phyloP scores from a whole-genome alignment of 192 early-diverging fungal genomes.

The Entomortierella chlamydospora region DNA sequence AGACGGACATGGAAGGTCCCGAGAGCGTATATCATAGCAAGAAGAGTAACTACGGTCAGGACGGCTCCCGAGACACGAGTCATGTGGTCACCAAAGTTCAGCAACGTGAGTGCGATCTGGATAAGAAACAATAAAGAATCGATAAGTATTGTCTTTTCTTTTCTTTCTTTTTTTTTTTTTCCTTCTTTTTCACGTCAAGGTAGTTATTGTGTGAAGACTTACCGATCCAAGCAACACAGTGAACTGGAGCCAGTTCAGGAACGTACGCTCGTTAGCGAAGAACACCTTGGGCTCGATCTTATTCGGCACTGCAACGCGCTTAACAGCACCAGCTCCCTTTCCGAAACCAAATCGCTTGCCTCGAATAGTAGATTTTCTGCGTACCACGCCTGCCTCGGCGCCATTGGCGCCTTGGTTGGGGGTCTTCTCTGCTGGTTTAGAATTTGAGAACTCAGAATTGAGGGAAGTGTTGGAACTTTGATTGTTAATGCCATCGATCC shows the following conservation, averaged over 20 bases:
- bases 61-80: conserved; percentile 64
- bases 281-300: conserved; percentile 88
- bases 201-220: background rate
- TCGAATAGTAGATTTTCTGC: conserved; percentile 43
- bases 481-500: conserved; percentile 41
- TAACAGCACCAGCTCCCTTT: conserved; percentile 20
- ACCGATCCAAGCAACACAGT: conserved; percentile 70
- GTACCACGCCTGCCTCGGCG: conserved; percentile 18
- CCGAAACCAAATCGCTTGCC: conserved; percentile 43
- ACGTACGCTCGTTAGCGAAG: conserved; percentile 91
- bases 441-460: conserved; percentile 4
- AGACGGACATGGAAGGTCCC: conserved; percentile 81
- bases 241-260: conserved; percentile 85
- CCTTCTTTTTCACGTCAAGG: no score
- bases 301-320: conserved; percentile 61
- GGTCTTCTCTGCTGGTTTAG: conserved; percentile 6
- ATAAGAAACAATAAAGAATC: conserved; percentile 1
- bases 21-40: conserved; percentile 84
- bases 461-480: conserved; percentile 15
- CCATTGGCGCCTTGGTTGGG: background rate
- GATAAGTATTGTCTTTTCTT: no score
- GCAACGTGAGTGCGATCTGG: conserved; percentile 55
- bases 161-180: no score
- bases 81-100: conserved; percentile 84
- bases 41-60: conserved; percentile 72